Percentiles rank a stretch among this genome's conserved stretches.
These are phyloP conservation scores for Tetragonia tetragonoides DNA, from an alignment of 148 eudicot species.

Conservation along the genomic window DNA sequence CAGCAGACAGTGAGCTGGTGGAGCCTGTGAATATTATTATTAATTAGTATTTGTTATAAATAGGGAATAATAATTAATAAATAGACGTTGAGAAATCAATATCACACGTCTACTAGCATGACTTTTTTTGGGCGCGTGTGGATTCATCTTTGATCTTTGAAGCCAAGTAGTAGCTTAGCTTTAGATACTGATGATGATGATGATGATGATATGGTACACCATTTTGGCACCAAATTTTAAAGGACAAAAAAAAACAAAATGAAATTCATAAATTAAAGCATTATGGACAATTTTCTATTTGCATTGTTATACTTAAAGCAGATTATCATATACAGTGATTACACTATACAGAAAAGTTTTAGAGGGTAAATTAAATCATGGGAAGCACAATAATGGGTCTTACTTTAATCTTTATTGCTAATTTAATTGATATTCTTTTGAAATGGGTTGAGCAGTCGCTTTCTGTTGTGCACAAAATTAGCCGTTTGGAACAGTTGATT, in stretches of 20 bases:
- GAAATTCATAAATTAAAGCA: no score
- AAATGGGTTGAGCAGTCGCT: conserved; percentile 31
- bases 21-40: neutral
- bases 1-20: conserved; percentile 14
- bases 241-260: neutral
- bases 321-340: neutral
- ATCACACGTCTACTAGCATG: conserved; percentile 23
- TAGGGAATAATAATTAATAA: neutral
- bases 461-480: conserved; percentile 26
- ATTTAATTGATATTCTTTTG: neutral
- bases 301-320: neutral
- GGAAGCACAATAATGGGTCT: conserved; percentile 28
- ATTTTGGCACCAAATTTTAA: neutral
- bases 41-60: neutral
- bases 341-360: neutral
- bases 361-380: conserved; percentile 21
- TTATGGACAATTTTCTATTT: no score
- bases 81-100: conserved; percentile 19
- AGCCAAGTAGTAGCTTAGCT: conserved; percentile 12
- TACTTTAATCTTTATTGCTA: conserved; percentile 22
- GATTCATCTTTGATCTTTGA: conserved; percentile 14
- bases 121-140: conserved; percentile 4
- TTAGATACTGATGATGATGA: no score
- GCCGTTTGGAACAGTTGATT: conserved; percentile 17
- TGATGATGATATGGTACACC: conserved; percentile 11